Evolutionary conservation across 306 rosid species (phyloP).

Genomic region (Prunus armeniaca): DNA sequence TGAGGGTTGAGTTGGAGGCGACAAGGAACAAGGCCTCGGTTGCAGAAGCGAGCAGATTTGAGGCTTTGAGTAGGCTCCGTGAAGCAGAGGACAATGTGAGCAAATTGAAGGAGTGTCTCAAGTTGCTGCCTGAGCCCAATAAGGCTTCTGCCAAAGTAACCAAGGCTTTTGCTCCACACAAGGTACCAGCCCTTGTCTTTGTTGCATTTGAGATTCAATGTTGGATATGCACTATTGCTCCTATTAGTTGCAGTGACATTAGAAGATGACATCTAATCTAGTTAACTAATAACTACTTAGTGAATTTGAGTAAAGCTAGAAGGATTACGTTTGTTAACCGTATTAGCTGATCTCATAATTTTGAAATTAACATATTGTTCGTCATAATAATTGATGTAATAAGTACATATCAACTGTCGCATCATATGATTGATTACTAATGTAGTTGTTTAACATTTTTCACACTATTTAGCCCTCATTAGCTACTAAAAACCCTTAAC

Average conservation of each 20-base stretch:
- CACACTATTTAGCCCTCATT: neutral
- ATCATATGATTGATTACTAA: neutral
- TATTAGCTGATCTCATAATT: neutral
- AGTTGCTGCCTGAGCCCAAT: neutral
- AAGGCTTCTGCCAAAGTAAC: neutral
- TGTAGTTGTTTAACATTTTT: neutral
- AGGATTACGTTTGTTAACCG: neutral
- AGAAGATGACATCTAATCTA: neutral
- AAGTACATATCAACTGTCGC: neutral
- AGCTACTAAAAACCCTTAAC: too few relatives aligned
- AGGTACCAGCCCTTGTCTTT: neutral
- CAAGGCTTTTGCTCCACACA: neutral
- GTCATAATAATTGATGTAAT: neutral
- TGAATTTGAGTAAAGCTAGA: neutral
- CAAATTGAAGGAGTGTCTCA: constrained; percentile 10
- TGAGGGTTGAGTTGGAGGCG: constrained; percentile 10
- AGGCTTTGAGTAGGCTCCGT: constrained; percentile 13
- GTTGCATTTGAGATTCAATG: neutral
- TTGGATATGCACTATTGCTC: neutral
- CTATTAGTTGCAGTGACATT: neutral
- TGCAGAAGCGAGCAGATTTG: constrained; percentile 4
- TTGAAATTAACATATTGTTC: neutral
- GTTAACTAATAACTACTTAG: neutral
- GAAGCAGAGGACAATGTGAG: constrained; percentile 9
- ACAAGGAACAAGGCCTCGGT: constrained; percentile 3